Conservation (phyloP, 177 flowering plant species). For the Telopea speciosissima region DNA sequence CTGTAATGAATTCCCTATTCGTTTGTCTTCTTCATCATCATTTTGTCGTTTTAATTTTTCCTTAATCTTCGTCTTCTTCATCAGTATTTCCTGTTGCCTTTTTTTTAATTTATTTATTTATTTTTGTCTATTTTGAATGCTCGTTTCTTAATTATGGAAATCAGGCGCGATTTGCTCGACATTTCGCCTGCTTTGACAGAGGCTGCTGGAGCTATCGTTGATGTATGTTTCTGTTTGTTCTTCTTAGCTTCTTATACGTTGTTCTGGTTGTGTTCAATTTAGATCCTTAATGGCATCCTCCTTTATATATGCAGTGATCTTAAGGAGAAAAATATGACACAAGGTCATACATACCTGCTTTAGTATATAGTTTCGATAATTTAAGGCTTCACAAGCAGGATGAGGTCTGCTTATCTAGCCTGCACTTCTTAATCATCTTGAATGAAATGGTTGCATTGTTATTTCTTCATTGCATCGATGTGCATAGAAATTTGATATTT, state of each 20-base stretch:
- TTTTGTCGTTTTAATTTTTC: no score
- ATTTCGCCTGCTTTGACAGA: constrained; percentile 80
- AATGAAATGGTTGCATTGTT: background rate
- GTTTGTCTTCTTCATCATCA: no score
- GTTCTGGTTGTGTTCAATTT: background rate
- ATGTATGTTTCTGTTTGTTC: constrained; percentile 39
- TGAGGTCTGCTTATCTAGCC: background rate
- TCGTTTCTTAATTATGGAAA: background rate
- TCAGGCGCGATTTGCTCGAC: constrained; percentile 86
- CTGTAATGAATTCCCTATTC: constrained; percentile 33
- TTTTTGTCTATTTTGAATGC: background rate
- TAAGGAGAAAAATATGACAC: background rate
- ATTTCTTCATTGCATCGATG: no score
- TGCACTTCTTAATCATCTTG: background rate
- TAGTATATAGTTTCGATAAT: background rate
- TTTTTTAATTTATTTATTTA: background rate
- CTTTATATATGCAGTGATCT: background rate
- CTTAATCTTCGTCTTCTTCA: background rate
- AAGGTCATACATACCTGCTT: background rate
- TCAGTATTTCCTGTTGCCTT: background rate
- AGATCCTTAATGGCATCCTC: background rate
- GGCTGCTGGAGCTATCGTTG: constrained; percentile 95
- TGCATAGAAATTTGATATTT: no score
- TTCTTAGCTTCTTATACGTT: background rate
- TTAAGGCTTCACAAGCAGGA: background rate